Evolutionary conservation across 768 basidiomycete species (phyloP).

Genomic region (Gelatoporia subvermispora): DNA sequence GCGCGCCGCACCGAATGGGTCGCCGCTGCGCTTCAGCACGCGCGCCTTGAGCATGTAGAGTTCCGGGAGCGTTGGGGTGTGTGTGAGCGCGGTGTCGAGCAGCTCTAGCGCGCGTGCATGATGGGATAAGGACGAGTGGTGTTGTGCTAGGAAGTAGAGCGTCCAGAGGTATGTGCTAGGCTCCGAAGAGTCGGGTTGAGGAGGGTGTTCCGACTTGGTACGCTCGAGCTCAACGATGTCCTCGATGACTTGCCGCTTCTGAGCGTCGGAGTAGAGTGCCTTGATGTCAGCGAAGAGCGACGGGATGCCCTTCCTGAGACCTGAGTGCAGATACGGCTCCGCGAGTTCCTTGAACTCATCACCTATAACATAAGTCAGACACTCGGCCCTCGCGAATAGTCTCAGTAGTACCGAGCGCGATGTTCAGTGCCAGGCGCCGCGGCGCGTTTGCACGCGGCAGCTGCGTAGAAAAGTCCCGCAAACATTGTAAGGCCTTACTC

Average conservation of each 20-base stretch:
- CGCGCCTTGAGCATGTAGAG: constrained; percentile 78
- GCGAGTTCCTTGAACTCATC: constrained; percentile 65
- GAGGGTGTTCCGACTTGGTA: constrained; percentile 15
- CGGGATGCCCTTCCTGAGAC: constrained; percentile 81
- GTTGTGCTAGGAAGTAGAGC: constrained; percentile 91
- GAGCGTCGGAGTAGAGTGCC: constrained; percentile 60
- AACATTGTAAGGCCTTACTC: constrained; percentile 46
- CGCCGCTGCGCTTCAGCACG: constrained; percentile 82
- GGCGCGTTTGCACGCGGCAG: constrained; percentile 70
- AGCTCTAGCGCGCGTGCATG: constrained; percentile 49
- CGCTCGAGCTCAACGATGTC: constrained; percentile 55
- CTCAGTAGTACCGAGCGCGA: constrained; percentile 43
- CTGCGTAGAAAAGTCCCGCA: constrained; percentile 56
- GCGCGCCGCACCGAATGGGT: constrained; percentile 66
- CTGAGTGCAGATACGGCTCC: constrained; percentile 61
- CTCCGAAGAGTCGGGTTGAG: constrained; percentile 30
- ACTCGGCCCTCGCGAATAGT: neutral
- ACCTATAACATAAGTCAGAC: constrained; percentile 31
- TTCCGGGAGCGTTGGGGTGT: constrained; percentile 94
- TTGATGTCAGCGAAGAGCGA: constrained; percentile 93
- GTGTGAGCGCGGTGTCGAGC: constrained; percentile 61
- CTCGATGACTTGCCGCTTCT: constrained; percentile 67
- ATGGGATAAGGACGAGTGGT: constrained; percentile 63
- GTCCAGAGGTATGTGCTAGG: constrained; percentile 92
- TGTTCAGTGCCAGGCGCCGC: constrained; percentile 63